Conservation (phyloP, 1,139 yeast species). For the Yamadazyma epiphylla region DNA sequence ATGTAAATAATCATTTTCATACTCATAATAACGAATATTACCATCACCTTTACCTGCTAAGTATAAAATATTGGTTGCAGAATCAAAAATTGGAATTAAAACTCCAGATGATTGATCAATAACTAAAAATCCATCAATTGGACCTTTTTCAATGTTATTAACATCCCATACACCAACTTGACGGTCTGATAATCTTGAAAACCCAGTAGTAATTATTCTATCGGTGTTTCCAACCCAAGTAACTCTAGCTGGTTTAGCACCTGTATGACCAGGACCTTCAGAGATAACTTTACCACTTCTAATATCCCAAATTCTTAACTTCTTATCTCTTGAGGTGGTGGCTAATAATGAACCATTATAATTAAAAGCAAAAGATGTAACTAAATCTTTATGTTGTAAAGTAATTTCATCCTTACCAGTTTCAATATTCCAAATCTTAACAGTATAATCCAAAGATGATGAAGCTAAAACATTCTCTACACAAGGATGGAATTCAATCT, state of each 20-base stretch:
- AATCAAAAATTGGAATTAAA: constrained; percentile 85
- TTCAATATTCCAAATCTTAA: constrained; percentile 85
- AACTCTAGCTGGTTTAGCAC: constrained; percentile 86
- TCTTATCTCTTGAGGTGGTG: constrained; percentile 90
- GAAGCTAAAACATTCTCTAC: constrained; percentile 86
- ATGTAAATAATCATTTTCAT: constrained; percentile 72
- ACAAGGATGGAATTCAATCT: constrained; percentile 82
- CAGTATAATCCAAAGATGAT: constrained; percentile 83
- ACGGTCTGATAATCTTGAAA: constrained; percentile 87
- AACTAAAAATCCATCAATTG: constrained; percentile 81
- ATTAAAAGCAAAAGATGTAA: constrained; percentile 86
- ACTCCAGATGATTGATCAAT: constrained; percentile 93
- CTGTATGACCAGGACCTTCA: constrained; percentile 88
- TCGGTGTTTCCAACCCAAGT: constrained; percentile 87
- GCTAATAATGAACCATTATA: constrained; percentile 84
- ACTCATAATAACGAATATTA: constrained; percentile 89
- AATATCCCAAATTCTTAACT: constrained; percentile 86
- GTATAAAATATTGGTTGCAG: constrained; percentile 72
- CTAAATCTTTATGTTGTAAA: constrained; percentile 81
- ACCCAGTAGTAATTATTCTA: constrained; percentile 91
- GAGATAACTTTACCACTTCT: constrained; percentile 67
- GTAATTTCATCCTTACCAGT: constrained; percentile 70
- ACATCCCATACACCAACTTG: constrained; percentile 94
- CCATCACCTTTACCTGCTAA: constrained; percentile 99
- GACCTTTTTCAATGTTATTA: constrained; percentile 67